Evolutionary conservation across 805 yeast genomes (phyloP).

Genomic region (Candida maesae): DNA sequence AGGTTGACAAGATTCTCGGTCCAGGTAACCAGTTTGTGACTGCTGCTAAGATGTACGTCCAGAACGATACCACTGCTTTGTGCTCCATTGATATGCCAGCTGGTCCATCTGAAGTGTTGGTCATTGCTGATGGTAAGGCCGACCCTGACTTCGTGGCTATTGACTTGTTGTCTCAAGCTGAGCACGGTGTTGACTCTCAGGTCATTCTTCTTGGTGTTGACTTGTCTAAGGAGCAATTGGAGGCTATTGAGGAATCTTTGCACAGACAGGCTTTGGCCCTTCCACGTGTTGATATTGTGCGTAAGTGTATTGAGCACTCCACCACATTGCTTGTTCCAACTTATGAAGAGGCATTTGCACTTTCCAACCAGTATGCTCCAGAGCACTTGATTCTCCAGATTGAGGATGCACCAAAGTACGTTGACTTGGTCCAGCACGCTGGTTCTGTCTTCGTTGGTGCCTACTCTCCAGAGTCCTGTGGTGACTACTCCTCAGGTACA

Average conservation of each 20-base stretch:
- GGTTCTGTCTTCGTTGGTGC: conserved; percentile 97
- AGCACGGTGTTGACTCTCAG: conserved; percentile 98
- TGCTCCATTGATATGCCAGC: conserved; percentile 99
- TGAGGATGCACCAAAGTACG: conserved; percentile 69
- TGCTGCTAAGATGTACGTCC: conserved; percentile 97
- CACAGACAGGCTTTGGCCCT: conserved; percentile 75
- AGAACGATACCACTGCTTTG: conserved; percentile 90
- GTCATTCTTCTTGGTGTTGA: conserved; percentile 85
- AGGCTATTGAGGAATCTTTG: conserved; percentile 75
- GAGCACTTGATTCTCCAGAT: conserved; percentile 95
- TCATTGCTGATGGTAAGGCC: conserved; percentile 82
- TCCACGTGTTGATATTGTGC: conserved; percentile 91
- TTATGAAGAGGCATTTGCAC: conserved; percentile 76
- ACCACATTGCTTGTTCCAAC: conserved; percentile 66
- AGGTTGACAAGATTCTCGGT: conserved; percentile 95
- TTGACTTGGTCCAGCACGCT: conserved; percentile 79
- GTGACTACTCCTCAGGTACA: conserved; percentile 97
- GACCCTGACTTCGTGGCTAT: conserved; percentile 97
- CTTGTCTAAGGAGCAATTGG: conserved; percentile 55
- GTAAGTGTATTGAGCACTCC: conserved; percentile 90
- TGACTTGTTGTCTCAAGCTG: conserved; percentile 95
- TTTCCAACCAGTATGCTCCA: conserved; percentile 92
- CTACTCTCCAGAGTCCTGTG: conserved; percentile 95
- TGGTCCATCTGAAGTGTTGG: conserved; percentile 97
- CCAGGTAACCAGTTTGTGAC: conserved; percentile 99